These are phyloP conservation scores for Dendrocalamus latiflorus DNA, from an alignment of 202 grass and related monocot species.

Conservation along the genomic window DNA sequence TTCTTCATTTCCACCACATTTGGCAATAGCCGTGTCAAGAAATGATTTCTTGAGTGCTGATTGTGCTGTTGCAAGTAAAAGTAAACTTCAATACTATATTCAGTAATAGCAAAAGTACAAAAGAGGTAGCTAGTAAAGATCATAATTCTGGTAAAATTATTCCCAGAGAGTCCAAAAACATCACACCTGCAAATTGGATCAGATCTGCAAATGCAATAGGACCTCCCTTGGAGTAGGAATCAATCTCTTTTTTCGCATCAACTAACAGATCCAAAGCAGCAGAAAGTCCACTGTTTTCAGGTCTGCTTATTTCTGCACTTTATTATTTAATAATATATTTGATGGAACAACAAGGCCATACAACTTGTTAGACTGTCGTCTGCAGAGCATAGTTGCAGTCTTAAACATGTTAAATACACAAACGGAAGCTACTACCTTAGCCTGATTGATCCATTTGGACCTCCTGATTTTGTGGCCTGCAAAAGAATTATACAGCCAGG, in stretches of 20 bases:
- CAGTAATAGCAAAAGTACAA: background rate
- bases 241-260: constrained; percentile 79
- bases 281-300: constrained; percentile 85
- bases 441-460: constrained; percentile 91
- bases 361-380: background rate
- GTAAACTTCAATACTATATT: background rate
- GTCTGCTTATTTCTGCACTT: constrained; percentile 91
- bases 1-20: constrained; percentile 85
- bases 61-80: constrained; percentile 66
- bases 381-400: background rate
- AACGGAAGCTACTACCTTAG: constrained; percentile 64
- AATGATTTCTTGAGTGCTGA: constrained; percentile 78
- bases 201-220: constrained; percentile 86
- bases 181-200: constrained; percentile 64
- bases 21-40: constrained; percentile 77
- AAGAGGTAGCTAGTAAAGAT: background rate
- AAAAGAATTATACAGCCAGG: constrained; percentile 20
- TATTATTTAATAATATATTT: constrained; percentile 33
- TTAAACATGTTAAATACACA: background rate
- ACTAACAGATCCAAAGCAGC: constrained; percentile 59
- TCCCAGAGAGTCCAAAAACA: background rate
- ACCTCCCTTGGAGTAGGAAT: constrained; percentile 82
- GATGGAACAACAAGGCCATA: background rate
- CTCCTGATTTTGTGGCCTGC: constrained; percentile 88
- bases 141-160: background rate